Evolutionary conservation across 2,329 filamentous ascomycete species (phyloP), one percentile per base, ranked within the genome.

Genomic region (Aspergillus piperis): DNA sequence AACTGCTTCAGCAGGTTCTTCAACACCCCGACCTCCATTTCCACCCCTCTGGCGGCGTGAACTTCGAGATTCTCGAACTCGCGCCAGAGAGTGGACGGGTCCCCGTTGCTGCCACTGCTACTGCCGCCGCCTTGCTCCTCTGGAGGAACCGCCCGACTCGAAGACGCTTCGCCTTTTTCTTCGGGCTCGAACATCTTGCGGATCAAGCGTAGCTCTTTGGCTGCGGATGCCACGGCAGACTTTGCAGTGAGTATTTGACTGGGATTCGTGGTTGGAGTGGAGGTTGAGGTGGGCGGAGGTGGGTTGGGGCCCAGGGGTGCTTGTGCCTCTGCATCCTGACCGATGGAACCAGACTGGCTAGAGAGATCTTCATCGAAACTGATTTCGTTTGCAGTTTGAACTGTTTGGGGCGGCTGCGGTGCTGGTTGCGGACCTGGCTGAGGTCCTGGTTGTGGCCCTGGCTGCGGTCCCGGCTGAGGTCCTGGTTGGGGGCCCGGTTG

Each of bases 351-450:
- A 36, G 32, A 36, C 32, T 36, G 32, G 32, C 11, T 36, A 5
- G 11, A 36, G 32, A 15, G 5, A 36, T 36, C 32, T 36, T 36
- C 32, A 36, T 36, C 32, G 11, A 13, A 6, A 36, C 1, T 36
- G 11, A 6, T 36, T 6, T 36, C 4, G 1, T 1, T 5, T 36
- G 32, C 10, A 36, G 11, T 6, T 89, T 87, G 42, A 96, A 81
- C 8, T 21, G 41, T 73, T 96, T 96, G 76, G 88, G 90, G 77
- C 83, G 86, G 2, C 83, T 86, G 2, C 27, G n/a, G 50, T 41
- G 56, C 8, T 23, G 51, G 66, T 55, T 62, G 59, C 54, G 8
- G 47, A 15, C 21, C 11, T 49, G 51, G 25, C 13, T 42, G 21
- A 25, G 44, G 3, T 32, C 56, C 17, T 47, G 6, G 53, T 23